Evolutionary conservation across 2,329 filamentous ascomycete genomes (phyloP), one percentile per base, ranked within the genome.

Genomic region (Pezicula neosporulosa): DNA sequence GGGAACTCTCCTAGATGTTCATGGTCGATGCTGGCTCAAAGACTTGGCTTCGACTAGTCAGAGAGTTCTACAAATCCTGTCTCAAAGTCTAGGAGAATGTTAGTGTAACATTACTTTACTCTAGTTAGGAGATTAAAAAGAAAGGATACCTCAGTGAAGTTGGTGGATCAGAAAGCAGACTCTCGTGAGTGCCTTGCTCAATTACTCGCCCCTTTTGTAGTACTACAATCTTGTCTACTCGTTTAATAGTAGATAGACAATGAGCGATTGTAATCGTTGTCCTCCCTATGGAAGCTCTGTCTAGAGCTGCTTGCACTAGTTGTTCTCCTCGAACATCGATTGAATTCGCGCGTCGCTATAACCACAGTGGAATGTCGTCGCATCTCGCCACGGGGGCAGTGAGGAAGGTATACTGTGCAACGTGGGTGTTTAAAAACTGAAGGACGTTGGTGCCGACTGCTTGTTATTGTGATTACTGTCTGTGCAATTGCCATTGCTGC

Each of bases 231-330:
- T 90, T 87, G 65, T 95, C 88, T 3, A 89, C 90, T 50, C 89
- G 93, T 90, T 87, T 90, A 59, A 95, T 92, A 1, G 90, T 96
- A 30, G 89, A 93, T 16, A 96, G 74, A 47, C 90, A 86, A 69
- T 96, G 90, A 70, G 93, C 93, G 71, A 97, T 97, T 41, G 97
- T 90, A 53, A 97, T 81, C 72, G 96, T 85, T 1, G 93, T 97
- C 42, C 93, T 87, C 44, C 90, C 90, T 58, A 85, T 78, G 10
- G 89, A 87, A 46, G 97, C 82, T 15, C 81, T 89, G 50, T 87
- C 85, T 27, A 97, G 81, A 21, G 91, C 90, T 49, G 85, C 81
- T 68, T 96, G 91, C 53, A 96, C 96, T 65, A 92, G 87, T 67
- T 94, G 87, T 68, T 96, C 91, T 0, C 90, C 96, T 58, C 92